Evolutionary conservation across 176 grass and related monocot genomes (phyloP).

Genomic region (Musa acuminata): DNA sequence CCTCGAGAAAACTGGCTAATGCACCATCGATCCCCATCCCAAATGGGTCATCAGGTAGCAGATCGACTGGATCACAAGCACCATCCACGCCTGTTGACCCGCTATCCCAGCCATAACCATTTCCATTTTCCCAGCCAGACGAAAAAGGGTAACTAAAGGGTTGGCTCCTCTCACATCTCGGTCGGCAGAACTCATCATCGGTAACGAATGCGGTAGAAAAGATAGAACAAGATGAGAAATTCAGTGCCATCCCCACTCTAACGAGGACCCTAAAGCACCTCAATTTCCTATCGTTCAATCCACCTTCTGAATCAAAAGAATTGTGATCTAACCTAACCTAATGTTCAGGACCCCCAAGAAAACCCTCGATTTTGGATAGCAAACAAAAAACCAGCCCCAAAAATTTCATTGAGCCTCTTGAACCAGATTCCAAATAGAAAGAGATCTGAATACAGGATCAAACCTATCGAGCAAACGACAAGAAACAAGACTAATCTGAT

Average conservation of each 20-base stretch:
- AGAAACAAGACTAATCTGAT: too few relatives aligned
- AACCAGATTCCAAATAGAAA: not conserved
- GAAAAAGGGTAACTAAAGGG: not conserved
- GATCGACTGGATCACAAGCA: not conserved
- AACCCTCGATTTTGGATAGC: not conserved
- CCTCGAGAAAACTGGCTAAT: not conserved
- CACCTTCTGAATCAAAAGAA: not conserved
- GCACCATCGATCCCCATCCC: not conserved
- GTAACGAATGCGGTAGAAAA: not conserved
- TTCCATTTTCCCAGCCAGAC: slow-evolving; percentile 1
- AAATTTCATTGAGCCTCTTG: not conserved
- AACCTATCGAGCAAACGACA: too few relatives aligned
- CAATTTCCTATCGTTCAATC: not conserved
- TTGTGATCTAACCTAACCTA: not conserved
- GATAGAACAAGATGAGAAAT: slow-evolving; percentile 2
- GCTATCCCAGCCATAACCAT: not conserved
- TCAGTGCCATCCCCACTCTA: not conserved
- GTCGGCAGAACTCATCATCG: not conserved
- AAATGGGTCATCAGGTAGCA: slow-evolving; percentile 10
- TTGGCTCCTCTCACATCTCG: not conserved
- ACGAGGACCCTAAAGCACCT: not conserved
- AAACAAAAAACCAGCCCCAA: not conserved
- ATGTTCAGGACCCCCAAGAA: not conserved
- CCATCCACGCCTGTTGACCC: not conserved
- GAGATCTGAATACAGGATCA: not conserved